Conservation (phyloP, 345 rosid genomes). For the Pistacia vera region DNA sequence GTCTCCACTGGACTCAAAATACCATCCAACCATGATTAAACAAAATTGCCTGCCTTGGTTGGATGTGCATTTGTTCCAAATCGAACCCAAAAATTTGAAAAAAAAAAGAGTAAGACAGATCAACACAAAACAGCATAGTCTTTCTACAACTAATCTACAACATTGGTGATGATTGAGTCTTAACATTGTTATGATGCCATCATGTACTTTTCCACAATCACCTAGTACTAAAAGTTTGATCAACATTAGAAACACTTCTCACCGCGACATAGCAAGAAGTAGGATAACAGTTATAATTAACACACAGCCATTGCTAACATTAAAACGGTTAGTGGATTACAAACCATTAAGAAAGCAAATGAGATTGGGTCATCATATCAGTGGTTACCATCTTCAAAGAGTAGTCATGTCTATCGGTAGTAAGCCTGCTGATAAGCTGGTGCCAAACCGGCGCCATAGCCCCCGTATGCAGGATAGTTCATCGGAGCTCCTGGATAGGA, state of each 20-base stretch:
- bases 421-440: constrained; percentile 84
- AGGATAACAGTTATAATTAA: constrained; percentile 46
- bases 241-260: constrained; percentile 67
- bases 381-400: constrained; percentile 68
- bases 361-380: constrained; percentile 58
- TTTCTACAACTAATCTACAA: constrained; percentile 37
- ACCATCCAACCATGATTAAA: constrained; percentile 4
- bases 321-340: constrained; percentile 80
- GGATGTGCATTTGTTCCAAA: background rate
- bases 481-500: constrained; percentile 60
- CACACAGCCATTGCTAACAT: constrained; percentile 66
- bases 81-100: background rate
- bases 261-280: constrained; percentile 40
- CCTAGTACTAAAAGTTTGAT: constrained; percentile 56
- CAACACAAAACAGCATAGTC: background rate
- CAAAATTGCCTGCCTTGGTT: background rate
- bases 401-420: constrained; percentile 70
- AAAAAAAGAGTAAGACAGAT: background rate
- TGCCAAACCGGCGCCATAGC: constrained; percentile 55
- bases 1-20: constrained; percentile 1
- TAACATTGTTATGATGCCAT: constrained; percentile 41
- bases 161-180: constrained; percentile 26
- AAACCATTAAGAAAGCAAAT: constrained; percentile 56
- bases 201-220: constrained; percentile 51
- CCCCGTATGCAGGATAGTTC: constrained; percentile 64